Conservation (phyloP, 306 rosid genomes). For the Styphnolobium japonicum region DNA sequence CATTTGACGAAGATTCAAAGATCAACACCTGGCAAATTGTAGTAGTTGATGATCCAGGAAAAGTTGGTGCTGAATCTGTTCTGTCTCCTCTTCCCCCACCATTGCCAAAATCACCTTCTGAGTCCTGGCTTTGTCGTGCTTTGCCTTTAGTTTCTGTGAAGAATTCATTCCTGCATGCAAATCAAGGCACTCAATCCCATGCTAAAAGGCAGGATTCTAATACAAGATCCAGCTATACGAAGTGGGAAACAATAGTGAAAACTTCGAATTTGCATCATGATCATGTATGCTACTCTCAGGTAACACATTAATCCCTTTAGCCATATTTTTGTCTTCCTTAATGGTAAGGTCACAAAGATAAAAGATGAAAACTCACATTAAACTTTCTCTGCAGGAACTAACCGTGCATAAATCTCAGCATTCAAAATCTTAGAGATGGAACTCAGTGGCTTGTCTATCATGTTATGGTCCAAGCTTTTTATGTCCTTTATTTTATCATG, state of each 20-base stretch:
- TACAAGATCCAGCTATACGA: slow-evolving; percentile 46
- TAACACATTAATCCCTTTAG: slow-evolving; percentile 33
- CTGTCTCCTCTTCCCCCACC: slow-evolving; percentile 61
- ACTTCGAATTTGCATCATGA: slow-evolving; percentile 60
- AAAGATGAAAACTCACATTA: slow-evolving; percentile 5
- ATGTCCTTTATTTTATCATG: background rate
- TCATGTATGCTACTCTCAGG: slow-evolving; percentile 73
- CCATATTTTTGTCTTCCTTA: background rate
- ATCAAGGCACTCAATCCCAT: slow-evolving; percentile 23
- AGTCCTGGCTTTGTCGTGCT: slow-evolving; percentile 90
- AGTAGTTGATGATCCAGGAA: slow-evolving; percentile 37
- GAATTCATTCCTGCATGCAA: slow-evolving; percentile 31
- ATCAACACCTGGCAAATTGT: slow-evolving; percentile 35
- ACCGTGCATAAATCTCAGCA: slow-evolving; percentile 56
- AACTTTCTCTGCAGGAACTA: slow-evolving; percentile 61
- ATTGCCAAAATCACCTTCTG: slow-evolving; percentile 86
- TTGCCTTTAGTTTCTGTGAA: slow-evolving; percentile 61
- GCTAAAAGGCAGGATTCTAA: slow-evolving; percentile 45
- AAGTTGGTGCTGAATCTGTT: slow-evolving; percentile 13
- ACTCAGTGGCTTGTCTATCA: slow-evolving; percentile 11
- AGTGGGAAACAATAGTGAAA: slow-evolving; percentile 98
- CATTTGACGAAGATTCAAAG: slow-evolving; percentile 29
- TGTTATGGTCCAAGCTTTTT: background rate
- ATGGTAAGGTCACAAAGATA: background rate
- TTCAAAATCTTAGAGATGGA: slow-evolving; percentile 45